Base-by-base conservation (phyloP, 805 yeast genomes). In the Zygoascus biomembranicola region DNA sequence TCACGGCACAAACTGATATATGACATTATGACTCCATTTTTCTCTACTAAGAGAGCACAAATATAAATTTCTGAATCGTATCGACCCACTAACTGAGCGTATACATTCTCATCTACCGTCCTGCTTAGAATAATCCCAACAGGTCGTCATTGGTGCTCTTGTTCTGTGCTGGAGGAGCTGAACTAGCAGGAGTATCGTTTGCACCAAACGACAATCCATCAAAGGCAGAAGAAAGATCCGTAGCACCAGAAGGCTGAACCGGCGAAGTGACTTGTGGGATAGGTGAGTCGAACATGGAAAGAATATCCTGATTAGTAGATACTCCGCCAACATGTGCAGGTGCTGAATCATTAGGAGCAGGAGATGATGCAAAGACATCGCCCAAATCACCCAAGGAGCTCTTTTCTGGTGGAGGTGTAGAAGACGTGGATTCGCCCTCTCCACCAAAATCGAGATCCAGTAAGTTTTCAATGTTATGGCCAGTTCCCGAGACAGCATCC, bases 401-500 rank as follows among this genome's bases (percentile, higher is more conserved):
- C 10, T 60, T 49, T 10, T 59, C 57, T 11, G 58, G 41, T 8
- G 61, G 58, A 20, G 59, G 53, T 9, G 57, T 50, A 32, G 47
- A 20, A 19, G 50, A 23, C 26, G 50, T 16, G 2, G 49, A 43
- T 18, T 43, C 31, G 20, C 41, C 23, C 11, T 28, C 26, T 13
- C 63, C 73, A 47, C 81, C 88, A 56, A 82, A 88, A 62, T 85
- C 97, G 59, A 92, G 82, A 66, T 92, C 96, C 50, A 92, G 78
- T 59, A 94, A 74, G 61, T 87, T 88, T 61, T 89, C 97, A 47
- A 85, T 83, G 61, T 83, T 82, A 31, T 51, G 50, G 8, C 59
- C 55, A 26, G 65, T 66, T 11, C 64, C 64, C 32, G 65, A 59
- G 51, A 69, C 59, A 47, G 81, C 79, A 63, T 89, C 97, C 55